Evolutionary conservation across 352 stramenopile genomes (phyloP).

Genomic region (Pythium aphanidermatum): DNA sequence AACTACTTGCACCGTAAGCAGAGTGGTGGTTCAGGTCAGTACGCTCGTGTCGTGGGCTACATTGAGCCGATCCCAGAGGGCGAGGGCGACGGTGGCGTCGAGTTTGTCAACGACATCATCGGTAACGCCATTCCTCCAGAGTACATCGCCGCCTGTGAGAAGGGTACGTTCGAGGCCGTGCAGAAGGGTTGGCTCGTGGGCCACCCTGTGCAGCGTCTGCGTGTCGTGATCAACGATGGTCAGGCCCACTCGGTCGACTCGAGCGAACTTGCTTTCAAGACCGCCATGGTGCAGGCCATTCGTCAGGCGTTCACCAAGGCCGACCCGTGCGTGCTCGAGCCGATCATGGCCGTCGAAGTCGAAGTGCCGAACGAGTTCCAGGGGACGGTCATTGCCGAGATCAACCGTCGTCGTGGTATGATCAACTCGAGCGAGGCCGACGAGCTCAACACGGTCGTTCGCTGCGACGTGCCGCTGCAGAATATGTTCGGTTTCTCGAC

Average conservation of each 20-base stretch:
- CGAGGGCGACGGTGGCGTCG: constrained; percentile 71
- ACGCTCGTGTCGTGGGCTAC: constrained; percentile 95
- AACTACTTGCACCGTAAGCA: constrained; percentile 99
- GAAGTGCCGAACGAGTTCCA: constrained; percentile 95
- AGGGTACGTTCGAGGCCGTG: constrained; percentile 95
- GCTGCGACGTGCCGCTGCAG: constrained; percentile 94
- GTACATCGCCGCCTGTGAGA: constrained; percentile 97
- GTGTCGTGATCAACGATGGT: constrained; percentile 88
- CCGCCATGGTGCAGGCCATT: constrained; percentile 93
- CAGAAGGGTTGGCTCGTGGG: constrained; percentile 95
- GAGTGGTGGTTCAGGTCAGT: constrained; percentile 96
- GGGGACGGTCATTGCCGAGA: constrained; percentile 88
- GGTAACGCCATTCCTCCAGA: constrained; percentile 98
- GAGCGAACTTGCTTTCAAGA: constrained; percentile 97
- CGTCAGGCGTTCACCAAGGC: constrained; percentile 92
- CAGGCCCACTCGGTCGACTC: constrained; percentile 97
- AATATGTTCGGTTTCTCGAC: constrained; percentile 99
- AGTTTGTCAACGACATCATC: constrained; percentile 98
- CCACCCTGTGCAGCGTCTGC: constrained; percentile 89
- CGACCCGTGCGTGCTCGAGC: constrained; percentile 93
- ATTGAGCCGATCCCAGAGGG: constrained; percentile 93
- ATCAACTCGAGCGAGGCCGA: constrained; percentile 96
- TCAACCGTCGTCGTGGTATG: constrained; percentile 93
- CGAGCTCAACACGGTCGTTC: constrained; percentile 90
- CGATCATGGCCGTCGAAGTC: constrained; percentile 95